A percentile compares a stretch with the other conserved stretches of the same genome.
Conservation (phyloP, 495 filamentous ascomycete genomes). For the Neurospora tetraspora region DNA sequence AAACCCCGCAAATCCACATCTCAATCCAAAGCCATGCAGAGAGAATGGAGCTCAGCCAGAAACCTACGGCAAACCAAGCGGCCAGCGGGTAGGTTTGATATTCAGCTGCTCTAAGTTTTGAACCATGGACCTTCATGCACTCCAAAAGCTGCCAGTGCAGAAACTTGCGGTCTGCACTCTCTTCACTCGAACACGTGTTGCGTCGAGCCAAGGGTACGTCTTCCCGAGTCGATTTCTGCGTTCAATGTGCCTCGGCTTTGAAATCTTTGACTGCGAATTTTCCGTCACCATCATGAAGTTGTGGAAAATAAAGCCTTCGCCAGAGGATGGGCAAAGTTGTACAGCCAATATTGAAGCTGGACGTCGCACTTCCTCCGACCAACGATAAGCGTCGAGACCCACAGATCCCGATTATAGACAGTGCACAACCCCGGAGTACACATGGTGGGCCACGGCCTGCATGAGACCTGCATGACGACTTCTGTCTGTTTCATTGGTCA, state of each 20-base stretch:
- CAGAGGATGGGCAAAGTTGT: not conserved
- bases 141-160: not conserved
- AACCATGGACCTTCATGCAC: not conserved
- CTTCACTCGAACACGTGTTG: not conserved
- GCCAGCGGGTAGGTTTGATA: not conserved
- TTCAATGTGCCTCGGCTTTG: not conserved
- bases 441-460: not conserved
- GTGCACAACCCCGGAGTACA: not conserved
- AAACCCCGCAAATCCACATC: not conserved
- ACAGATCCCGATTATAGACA: not conserved
- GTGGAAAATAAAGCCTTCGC: not conserved
- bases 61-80: too few species aligned
- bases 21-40: not conserved
- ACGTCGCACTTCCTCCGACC: not conserved
- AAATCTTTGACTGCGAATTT: not conserved
- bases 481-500: not conserved
- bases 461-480: not conserved
- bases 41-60: not conserved
- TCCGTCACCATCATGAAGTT: not conserved
- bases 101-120: not conserved
- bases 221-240: not conserved
- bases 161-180: not conserved
- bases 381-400: not conserved
- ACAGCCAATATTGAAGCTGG: not conserved
- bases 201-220: not conserved